phyloP scores from a whole-genome alignment of 2,329 filamentous ascomycete genomes.

The Ceratocystis papillata region DNA sequence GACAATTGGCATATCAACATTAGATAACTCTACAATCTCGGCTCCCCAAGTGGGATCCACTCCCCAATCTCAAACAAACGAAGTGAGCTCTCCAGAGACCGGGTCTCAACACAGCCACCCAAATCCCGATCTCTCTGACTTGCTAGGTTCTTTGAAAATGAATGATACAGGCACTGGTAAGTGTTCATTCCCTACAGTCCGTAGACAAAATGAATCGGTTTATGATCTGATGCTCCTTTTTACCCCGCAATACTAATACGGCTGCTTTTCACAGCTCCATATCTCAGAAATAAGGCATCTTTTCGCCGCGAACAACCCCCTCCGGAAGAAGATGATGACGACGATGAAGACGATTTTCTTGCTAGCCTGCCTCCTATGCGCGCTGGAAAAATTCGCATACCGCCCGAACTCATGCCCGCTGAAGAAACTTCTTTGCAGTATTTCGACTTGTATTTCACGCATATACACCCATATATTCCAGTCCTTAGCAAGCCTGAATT shows the following conservation, averaged over 20 bases:
- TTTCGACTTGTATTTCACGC: conserved; percentile 79
- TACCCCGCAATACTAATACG: conserved; percentile 11
- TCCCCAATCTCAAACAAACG: conserved; percentile 14
- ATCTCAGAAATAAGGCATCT: conserved; percentile 57
- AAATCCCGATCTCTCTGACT: conserved; percentile 62
- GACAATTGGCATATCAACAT: conserved; percentile 12
- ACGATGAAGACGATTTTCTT: conserved; percentile 64
- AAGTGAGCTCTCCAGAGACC: conserved; percentile 36
- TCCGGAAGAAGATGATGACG: conserved; percentile 58
- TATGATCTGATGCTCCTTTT: background rate
- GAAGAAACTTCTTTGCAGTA: conserved; percentile 73
- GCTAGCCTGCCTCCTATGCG: conserved; percentile 57
- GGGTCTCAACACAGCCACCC: conserved; percentile 54
- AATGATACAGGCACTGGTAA: conserved; percentile 76
- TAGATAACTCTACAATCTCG: conserved; percentile 14
- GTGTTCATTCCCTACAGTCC: conserved; percentile 27
- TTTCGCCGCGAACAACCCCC: conserved; percentile 48
- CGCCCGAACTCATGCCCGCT: conserved; percentile 82
- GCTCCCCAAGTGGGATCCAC: conserved; percentile 15
- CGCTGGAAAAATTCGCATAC: conserved; percentile 69
- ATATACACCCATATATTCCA: conserved; percentile 87
- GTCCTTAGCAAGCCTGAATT: conserved; percentile 74
- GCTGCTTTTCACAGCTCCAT: conserved; percentile 51
- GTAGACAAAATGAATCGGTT: background rate
- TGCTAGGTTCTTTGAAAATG: conserved; percentile 77